Evolutionary conservation across 352 stramenopile species (phyloP).

Genomic region (Phytophthora pseudosyringae): DNA sequence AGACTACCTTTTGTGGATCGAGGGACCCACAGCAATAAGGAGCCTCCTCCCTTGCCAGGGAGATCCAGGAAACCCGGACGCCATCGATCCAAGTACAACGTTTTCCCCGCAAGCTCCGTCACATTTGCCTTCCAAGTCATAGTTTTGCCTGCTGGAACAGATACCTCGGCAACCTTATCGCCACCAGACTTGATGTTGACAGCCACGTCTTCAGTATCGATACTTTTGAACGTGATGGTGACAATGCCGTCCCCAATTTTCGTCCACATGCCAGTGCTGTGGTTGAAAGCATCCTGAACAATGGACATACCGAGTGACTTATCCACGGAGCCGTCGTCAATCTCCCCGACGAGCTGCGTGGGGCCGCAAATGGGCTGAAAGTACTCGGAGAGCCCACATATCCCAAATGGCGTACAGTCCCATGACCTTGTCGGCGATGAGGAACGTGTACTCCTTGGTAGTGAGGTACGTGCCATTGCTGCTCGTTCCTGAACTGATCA

Average conservation of each 20-base stretch:
- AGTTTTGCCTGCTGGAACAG: slow-evolving; percentile 30
- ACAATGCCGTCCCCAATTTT: slow-evolving; percentile 31
- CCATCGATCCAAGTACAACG: slow-evolving; percentile 47
- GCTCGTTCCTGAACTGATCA: slow-evolving; percentile 40
- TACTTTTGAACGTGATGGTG: slow-evolving; percentile 33
- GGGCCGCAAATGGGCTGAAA: slow-evolving; percentile 55
- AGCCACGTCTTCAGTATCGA: slow-evolving; percentile 33
- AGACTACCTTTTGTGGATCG: slow-evolving; percentile 21
- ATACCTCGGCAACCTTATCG: slow-evolving; percentile 31
- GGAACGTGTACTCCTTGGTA: slow-evolving; percentile 38
- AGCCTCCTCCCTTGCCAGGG: slow-evolving; percentile 35
- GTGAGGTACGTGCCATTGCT: slow-evolving; percentile 34
- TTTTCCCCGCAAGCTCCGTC: slow-evolving; percentile 36
- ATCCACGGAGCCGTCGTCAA: slow-evolving; percentile 41
- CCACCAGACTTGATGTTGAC: slow-evolving; percentile 45
- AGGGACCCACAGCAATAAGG: slow-evolving; percentile 39
- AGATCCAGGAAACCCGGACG: slow-evolving; percentile 38
- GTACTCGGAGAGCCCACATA: slow-evolving; percentile 47
- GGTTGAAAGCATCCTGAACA: slow-evolving; percentile 43
- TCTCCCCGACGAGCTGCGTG: slow-evolving; percentile 41
- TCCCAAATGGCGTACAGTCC: slow-evolving; percentile 45
- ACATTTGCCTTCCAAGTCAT: slow-evolving; percentile 34
- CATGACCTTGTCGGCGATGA: slow-evolving; percentile 44
- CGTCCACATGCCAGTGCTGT: slow-evolving; percentile 32
- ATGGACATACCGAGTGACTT: slow-evolving; percentile 41